Conservation (phyloP, 352 stramenopile species). For the Globisporangium okanoganense region DNA sequence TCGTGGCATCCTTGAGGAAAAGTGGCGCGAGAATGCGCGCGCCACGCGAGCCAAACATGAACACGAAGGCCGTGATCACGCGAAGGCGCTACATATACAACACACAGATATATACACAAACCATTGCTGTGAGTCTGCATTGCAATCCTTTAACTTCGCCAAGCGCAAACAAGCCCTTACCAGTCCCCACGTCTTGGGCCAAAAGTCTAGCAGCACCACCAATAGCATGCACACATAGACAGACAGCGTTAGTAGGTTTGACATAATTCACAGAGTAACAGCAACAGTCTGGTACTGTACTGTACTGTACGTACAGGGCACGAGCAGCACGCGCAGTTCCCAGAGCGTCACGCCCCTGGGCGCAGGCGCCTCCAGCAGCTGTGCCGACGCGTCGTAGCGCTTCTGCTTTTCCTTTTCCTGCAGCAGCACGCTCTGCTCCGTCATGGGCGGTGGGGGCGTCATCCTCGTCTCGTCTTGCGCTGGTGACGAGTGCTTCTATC, state of each 20-base stretch:
- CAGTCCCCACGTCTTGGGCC: constrained; percentile 64
- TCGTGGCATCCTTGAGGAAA: constrained; percentile 69
- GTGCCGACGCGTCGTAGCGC: constrained; percentile 1
- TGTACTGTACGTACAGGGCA: constrained; percentile 43
- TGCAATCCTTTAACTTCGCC: neutral
- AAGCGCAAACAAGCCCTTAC: constrained; percentile 14
- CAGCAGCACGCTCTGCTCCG: constrained; percentile 37
- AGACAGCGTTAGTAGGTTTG: too few relatives aligned
- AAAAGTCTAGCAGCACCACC: constrained; percentile 48
- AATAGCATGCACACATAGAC: constrained; percentile 4
- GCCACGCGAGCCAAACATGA: constrained; percentile 67
- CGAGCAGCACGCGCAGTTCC: constrained; percentile 64
- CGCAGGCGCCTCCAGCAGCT: constrained; percentile 17
- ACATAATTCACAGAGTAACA: too few relatives aligned
- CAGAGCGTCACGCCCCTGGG: constrained; percentile 34
- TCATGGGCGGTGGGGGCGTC: constrained; percentile 10
- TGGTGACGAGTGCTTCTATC: neutral
- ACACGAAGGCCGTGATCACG: constrained; percentile 55
- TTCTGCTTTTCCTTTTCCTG: constrained; percentile 15
- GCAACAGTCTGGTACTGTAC: neutral
- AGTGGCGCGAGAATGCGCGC: constrained; percentile 64
- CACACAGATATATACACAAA: neutral
- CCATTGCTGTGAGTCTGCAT: neutral
- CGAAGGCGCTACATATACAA: constrained; percentile 36
- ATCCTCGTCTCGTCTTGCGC: neutral